These are phyloP conservation scores for Rhizophora mangle DNA, from an alignment of 345 rosid genomes.

Conservation along the genomic window DNA sequence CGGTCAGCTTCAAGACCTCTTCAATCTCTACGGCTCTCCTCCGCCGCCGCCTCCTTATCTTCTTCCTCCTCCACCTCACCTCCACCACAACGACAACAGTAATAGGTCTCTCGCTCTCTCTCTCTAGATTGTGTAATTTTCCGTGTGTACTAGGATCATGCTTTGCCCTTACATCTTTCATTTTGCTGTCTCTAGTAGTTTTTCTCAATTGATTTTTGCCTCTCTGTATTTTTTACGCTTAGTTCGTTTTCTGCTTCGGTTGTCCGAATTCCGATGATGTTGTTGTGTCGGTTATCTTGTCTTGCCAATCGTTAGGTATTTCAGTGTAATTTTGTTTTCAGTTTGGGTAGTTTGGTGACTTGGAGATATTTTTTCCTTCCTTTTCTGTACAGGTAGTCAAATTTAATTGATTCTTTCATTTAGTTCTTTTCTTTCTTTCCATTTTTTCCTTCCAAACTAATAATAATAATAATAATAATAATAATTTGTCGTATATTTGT, in stretches of 20 bases:
- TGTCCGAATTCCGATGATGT: no score
- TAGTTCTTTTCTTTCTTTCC: no score
- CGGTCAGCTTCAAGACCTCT: conserved; percentile 88
- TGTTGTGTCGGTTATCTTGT: not conserved
- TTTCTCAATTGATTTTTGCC: no score
- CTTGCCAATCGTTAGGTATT: not conserved
- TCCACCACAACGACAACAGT: conserved; percentile 37
- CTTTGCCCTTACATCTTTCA: no score
- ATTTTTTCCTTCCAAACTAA: no score
- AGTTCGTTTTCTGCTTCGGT: not conserved
- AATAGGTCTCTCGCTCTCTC: conserved; percentile 25
- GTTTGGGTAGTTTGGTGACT: conserved; percentile 23
- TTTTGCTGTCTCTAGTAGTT: no score
- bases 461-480: no score
- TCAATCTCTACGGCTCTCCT: conserved; percentile 69
- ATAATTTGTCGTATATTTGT: not conserved
- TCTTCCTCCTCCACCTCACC: conserved; percentile 36
- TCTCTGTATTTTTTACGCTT: not conserved
- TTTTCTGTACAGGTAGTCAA: no score
- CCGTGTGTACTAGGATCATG: no score
- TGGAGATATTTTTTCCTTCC: not conserved
- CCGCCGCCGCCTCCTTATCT: conserved; percentile 20
- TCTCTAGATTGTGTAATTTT: not conserved
- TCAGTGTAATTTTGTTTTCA: conserved; percentile 15
- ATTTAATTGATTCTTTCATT: no score